phyloP scores from a whole-genome alignment of 305 asterid species.

The Fraxinus latifolia region DNA sequence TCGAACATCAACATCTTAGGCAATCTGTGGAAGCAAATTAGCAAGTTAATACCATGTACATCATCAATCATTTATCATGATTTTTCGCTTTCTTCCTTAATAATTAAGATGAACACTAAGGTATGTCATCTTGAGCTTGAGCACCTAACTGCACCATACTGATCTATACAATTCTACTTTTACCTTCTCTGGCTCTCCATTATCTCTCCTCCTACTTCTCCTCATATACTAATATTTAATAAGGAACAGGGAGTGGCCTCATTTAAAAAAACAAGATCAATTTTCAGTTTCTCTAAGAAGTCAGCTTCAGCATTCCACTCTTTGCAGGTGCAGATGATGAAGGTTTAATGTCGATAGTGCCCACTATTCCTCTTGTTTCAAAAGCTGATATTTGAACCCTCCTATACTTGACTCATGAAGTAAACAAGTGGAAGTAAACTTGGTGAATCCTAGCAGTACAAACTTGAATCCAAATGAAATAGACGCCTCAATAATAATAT shows the following conservation, averaged over 20 bases:
- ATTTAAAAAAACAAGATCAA: background rate
- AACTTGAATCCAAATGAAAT: background rate
- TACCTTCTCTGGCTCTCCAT: background rate
- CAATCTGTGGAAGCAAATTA: background rate
- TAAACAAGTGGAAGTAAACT: background rate
- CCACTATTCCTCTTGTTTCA: background rate
- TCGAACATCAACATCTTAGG: background rate
- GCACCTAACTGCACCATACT: background rate
- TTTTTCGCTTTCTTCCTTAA: background rate
- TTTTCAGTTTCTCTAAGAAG: background rate
- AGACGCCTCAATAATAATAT: background rate
- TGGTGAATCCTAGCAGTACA: background rate
- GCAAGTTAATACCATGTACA: background rate
- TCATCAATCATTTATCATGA: background rate
- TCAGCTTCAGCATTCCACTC: background rate
- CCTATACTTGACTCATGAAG: background rate
- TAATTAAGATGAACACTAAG: background rate
- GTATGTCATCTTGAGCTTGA: background rate
- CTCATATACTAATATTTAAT: background rate
- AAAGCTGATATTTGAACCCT: background rate
- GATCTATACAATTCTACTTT: background rate
- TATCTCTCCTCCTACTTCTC: background rate
- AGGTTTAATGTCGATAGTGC: background rate
- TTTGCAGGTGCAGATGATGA: slow-evolving; percentile 6
- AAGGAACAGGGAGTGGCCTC: background rate